Evolutionary conservation across 805 yeast species (phyloP), one percentile per base, ranked within the genome.

Genomic region (Kodamaea fukazawae): DNA sequence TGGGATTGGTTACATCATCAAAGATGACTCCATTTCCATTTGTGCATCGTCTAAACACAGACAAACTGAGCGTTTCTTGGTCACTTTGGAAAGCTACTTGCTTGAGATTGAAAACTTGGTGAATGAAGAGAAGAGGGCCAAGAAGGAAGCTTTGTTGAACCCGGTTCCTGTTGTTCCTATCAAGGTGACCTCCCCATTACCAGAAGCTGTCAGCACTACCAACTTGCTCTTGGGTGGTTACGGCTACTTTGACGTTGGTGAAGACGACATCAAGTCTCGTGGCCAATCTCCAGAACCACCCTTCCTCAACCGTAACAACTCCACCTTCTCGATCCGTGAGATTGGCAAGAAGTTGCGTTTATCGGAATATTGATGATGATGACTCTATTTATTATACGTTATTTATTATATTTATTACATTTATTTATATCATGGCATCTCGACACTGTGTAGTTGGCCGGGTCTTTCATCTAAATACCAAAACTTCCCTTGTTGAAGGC

Each of bases 381-480:
- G 37, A 34, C 29, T 12, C 35, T 36, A 37, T 34, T 38, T 34
- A 38, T 40, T 36, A 23, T 32, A 14, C 25, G 16, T 26, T 41
- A 41, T 44, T 41, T 41, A 38, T 42, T 37, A 18, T 35, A 35
- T 35, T 35, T 35, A 35, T 35, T 22, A 12, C 20, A 33, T 33
- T 33, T 23, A 23, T 33, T 33, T 26, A 7, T 26, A 26, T 26
- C n/a, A 5, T 26, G 12, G 9, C 9, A 23, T 23, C 9, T 10
- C 7, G 26, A 23, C 7, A 10, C 26, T 23, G 26, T 23, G 23
- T 20, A 20, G 23, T 20, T 20, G 23, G 23, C 23, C 23, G n/a
- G n/a, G n/a, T n/a, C n/a, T n/a, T n/a, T n/a, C n/a, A n/a, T n/a
- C 38, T 61, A 83, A 27, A 84, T 81, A 33, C 91, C 91, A 62